These are phyloP conservation scores for Thecaphora thlaspeos DNA, from an alignment of 1,284 basidiomycete genomes.

Conservation along the genomic window DNA sequence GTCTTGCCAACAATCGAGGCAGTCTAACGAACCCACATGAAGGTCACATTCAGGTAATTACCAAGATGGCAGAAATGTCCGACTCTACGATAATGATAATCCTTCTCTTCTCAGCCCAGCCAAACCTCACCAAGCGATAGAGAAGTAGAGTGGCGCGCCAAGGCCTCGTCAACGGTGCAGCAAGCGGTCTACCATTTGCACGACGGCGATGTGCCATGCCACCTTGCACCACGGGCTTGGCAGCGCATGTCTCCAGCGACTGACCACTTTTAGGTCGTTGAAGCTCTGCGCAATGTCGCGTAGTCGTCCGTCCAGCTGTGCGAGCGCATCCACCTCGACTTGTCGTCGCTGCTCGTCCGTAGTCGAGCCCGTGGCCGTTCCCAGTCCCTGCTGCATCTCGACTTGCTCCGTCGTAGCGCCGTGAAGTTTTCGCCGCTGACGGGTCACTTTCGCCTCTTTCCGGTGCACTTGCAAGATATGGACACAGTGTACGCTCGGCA, in stretches of 20 bases:
- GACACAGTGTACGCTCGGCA: not conserved
- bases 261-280: conserved; percentile 21
- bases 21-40: too few relatives aligned
- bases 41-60: too few relatives aligned
- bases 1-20: too few relatives aligned
- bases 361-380: conserved; percentile 4
- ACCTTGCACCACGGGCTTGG: conserved; percentile 4
- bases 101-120: too few relatives aligned
- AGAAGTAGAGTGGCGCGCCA: too few relatives aligned
- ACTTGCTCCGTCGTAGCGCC: too few relatives aligned
- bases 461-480: not conserved
- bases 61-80: too few relatives aligned
- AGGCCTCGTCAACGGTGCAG: too few relatives aligned
- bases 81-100: too few relatives aligned
- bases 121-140: too few relatives aligned
- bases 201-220: conserved; percentile 19
- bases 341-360: conserved; percentile 1
- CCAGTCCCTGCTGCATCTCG: not conserved
- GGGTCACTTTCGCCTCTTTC: not conserved
- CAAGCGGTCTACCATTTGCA: too few relatives aligned
- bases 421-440: too few relatives aligned
- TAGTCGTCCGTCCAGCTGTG: conserved; percentile 2
- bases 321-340: not conserved
- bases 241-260: conserved; percentile 17
- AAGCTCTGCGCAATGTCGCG: conserved; percentile 8